Evolutionary conservation across 352 stramenopile species (phyloP), one percentile per base, ranked within the genome.

Genomic region (Pythium aphanidermatum): DNA sequence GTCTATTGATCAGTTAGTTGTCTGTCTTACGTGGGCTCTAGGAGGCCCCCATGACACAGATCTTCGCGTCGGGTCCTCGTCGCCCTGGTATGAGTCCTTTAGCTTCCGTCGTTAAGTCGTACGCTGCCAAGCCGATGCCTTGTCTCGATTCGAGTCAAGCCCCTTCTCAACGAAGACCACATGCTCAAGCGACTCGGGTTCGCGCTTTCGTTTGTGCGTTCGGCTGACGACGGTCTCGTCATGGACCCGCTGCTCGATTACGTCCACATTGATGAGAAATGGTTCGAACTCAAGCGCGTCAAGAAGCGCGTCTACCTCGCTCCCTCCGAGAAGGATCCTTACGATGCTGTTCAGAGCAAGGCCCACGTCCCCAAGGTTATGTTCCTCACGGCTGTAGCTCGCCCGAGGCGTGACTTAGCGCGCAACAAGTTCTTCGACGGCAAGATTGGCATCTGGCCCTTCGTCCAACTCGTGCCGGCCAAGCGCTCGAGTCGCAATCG

Each of bases 401-500:
- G 49, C 1, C 55, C 46, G 24, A 31, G 39, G 19, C 24, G 32
- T 44, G 24, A 37, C 37, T 24, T 16, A 19, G 9, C 9, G 20
- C n/a, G 29, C 36, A 28, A 13, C 20, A n/a, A n/a, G n/a, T 2
- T 54, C 14, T 62, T 34, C 23, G 40, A 52, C 24, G 46, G 49
- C 9, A 59, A 59, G 20, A 51, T 53, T 27, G 38, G 38, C 6
- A 35, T 36, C 13, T 55, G 49, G 29, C 49, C 36, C 16, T 64
- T 65, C 41, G 60, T 59, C 11, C n/a, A 50, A 9, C 30, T 33
- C 10, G 60, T 58, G 7, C 13, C 38, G 10, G 46, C 55, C 1
- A 13, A 62, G 37, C 45, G 60, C 8, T 26, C 38, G 9, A 56
- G 28, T 13, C 54, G 55, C 32, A 59, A 64, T 19, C 51, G 44